These are phyloP conservation scores for Spathaspora arborariae DNA, from an alignment of 805 yeast genomes.

Conservation along the genomic window DNA sequence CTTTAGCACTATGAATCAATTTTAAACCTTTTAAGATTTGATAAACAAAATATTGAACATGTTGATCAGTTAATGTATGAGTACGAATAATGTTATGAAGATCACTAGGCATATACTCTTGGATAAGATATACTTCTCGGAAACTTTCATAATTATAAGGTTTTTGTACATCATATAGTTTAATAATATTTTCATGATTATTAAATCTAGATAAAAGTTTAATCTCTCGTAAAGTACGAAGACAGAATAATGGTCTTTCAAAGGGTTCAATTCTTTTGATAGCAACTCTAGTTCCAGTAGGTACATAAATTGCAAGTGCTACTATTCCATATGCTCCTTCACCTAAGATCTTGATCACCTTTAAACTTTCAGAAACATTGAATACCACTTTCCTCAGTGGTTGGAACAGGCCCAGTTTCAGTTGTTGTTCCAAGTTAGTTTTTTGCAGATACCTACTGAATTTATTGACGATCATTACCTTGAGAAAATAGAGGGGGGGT, in stretches of 20 bases:
- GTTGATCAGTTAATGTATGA: slow-evolving; percentile 71
- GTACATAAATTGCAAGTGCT: slow-evolving; percentile 61
- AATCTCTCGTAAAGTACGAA: slow-evolving; percentile 69
- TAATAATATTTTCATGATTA: slow-evolving; percentile 66
- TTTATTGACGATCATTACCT: neutral
- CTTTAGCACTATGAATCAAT: slow-evolving; percentile 90
- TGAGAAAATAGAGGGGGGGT: neutral
- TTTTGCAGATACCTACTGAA: neutral
- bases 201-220: slow-evolving; percentile 61
- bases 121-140: slow-evolving; percentile 70
- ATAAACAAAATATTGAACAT: slow-evolving; percentile 87
- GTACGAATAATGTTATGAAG: slow-evolving; percentile 58
- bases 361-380: slow-evolving; percentile 61
- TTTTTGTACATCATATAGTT: slow-evolving; percentile 61
- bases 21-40: slow-evolving; percentile 88
- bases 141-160: slow-evolving; percentile 58
- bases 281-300: slow-evolving; percentile 63
- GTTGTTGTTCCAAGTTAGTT: neutral
- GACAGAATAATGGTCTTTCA: slow-evolving; percentile 58
- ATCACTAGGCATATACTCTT: slow-evolving; percentile 77
- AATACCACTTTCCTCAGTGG: slow-evolving; percentile 35
- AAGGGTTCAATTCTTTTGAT: slow-evolving; percentile 76
- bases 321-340: slow-evolving; percentile 85
- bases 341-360: slow-evolving; percentile 59
- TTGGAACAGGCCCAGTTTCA: neutral